A percentile compares a stretch with the other conserved stretches of the same genome.
These are phyloP conservation scores for Xylaria sp. DNA, from an alignment of 2,329 filamentous ascomycete genomes.

Conservation along the genomic window DNA sequence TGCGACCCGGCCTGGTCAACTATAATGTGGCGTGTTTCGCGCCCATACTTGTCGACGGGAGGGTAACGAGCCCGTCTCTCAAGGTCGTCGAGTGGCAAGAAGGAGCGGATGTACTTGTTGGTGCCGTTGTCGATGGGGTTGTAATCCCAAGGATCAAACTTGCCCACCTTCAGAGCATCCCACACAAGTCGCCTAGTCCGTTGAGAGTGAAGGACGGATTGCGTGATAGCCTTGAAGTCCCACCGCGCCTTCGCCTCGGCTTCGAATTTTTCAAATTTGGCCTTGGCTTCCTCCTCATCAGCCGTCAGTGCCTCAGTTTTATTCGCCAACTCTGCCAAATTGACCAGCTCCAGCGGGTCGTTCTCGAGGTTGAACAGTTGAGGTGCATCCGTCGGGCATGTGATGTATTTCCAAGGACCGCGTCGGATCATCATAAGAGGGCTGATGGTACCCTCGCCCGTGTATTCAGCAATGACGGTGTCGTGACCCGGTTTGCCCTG, in stretches of 20 bases:
- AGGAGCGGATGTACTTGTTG: conserved; percentile 83
- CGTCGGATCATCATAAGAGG: conserved; percentile 95
- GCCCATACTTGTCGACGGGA: conserved; percentile 66
- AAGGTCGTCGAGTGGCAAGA: conserved; percentile 82
- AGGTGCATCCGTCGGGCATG: conserved; percentile 83
- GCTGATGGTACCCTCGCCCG: conserved; percentile 88
- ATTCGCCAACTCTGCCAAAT: conserved; percentile 66
- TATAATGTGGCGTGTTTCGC: conserved; percentile 57
- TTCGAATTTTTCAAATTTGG: conserved; percentile 73
- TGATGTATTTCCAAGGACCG: conserved; percentile 90
- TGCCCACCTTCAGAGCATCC: conserved; percentile 79
- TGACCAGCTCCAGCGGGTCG: conserved; percentile 82
- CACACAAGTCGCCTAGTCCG: conserved; percentile 82
- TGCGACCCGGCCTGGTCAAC: conserved; percentile 59
- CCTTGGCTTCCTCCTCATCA: conserved; percentile 59
- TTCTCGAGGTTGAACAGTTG: conserved; percentile 83
- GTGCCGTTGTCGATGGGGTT: conserved; percentile 77
- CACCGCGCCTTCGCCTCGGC: conserved; percentile 79
- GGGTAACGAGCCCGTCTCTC: conserved; percentile 82
- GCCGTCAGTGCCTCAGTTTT: conserved; percentile 54
- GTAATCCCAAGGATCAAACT: conserved; percentile 86
- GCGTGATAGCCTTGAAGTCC: conserved; percentile 82
- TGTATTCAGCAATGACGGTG: conserved; percentile 95
- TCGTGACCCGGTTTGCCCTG: conserved; percentile 75
- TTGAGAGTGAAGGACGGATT: conserved; percentile 80